Base-by-base conservation (phyloP, 768 basidiomycete genomes). In the Leccinum disarticulatum region DNA sequence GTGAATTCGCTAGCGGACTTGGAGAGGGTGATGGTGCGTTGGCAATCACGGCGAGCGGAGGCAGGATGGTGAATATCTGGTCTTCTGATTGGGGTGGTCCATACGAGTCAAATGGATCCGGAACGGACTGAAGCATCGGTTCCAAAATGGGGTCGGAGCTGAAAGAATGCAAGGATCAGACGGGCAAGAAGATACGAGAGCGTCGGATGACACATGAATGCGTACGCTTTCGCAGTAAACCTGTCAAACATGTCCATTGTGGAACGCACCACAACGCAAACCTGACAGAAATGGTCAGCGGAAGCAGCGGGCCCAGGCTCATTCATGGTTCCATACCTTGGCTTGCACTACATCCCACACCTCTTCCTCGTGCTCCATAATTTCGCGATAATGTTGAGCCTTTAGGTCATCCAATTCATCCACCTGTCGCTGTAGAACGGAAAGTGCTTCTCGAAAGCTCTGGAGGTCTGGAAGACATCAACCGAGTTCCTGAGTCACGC, bases 51-150 rank as follows among this genome's bases (percentile, higher is more conserved):
- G 90, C 89, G 33, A 93, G 79, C 3, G 95, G 95, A 6, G 93
- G 87, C 2, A 98, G 82, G 61, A 97, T 95, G 70, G 87, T 92
- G 76, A 96, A 96, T 64, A 97, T 95, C 70, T 93, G 88, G 67
- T 94, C 89, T 72, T 95, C 91, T 46, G 90, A 80, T 66, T 89
- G 91, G 3, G 90, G 88, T 22, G 91, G 90, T 4, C 92, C 93
- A 67, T 96, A 96, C 0, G 92, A 84, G 64, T 96, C 94, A 63
- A 96, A 96, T 33, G 95, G 92, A 71, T 97, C 95, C 19, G 94
- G 94, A 51, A 95, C 82, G 8, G 89, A 83, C 73, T 93, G 88
- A 2, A 98, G 78, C 86, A 98, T 90, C 2, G 90, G 90, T 70
- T 98, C 94, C 57, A 98, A 85, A 46, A 92, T 81, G 30, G 93